phyloP scores from a whole-genome alignment of 2,329 filamentous ascomycete species.

The Pyrenochaeta sp. region DNA sequence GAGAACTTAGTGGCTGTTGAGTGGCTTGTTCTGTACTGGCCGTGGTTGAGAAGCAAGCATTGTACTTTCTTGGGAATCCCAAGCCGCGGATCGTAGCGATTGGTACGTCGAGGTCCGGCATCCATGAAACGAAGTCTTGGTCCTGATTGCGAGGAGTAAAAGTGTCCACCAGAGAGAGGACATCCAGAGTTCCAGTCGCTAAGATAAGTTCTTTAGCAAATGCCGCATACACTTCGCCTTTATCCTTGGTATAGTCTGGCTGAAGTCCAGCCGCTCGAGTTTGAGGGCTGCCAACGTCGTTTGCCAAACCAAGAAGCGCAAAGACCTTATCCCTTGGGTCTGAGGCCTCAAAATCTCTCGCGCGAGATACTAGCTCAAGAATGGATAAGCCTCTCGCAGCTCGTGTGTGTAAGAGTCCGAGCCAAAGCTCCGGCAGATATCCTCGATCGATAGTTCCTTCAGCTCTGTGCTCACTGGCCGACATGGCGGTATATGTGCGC shows the following conservation, averaged over 20 bases:
- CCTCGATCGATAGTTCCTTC: neutral
- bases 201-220: constrained; percentile 14
- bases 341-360: constrained; percentile 18
- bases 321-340: constrained; percentile 21
- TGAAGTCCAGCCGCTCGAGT: neutral
- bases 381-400: constrained; percentile 12
- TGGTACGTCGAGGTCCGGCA: constrained; percentile 17
- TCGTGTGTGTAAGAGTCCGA: constrained; percentile 11
- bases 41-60: constrained; percentile 10
- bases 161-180: constrained; percentile 14
- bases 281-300: constrained; percentile 4
- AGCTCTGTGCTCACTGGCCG: neutral
- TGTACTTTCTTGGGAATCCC: constrained; percentile 20
- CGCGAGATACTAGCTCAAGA: constrained; percentile 14
- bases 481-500: constrained; percentile 7
- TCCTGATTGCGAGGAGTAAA: neutral
- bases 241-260: constrained; percentile 17
- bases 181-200: constrained; percentile 10
- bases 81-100: constrained; percentile 21
- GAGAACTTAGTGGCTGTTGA: neutral
- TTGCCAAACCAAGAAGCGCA: constrained; percentile 18
- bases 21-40: neutral
- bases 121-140: constrained; percentile 9
- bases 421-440: constrained; percentile 17
- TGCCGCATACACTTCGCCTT: constrained; percentile 8